A percentile compares a stretch with the other conserved stretches of the same genome.
phyloP scores from a whole-genome alignment of 371 early-diverging fungal genomes.

The Mortierella sp. region DNA sequence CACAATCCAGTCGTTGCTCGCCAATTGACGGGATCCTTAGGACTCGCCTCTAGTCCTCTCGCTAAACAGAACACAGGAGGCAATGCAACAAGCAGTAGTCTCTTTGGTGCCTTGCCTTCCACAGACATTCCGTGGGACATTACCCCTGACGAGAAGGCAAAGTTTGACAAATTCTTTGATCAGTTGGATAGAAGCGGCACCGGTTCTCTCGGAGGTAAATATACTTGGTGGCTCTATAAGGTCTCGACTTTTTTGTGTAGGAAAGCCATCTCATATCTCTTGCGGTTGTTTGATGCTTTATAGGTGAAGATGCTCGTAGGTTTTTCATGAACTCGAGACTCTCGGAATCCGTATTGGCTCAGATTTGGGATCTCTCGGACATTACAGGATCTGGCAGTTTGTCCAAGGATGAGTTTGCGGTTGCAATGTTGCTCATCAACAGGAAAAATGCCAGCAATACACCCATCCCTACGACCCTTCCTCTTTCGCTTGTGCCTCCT shows the following conservation, averaged over 20 bases:
- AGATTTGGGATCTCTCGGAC: constrained; percentile 85
- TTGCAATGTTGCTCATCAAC: constrained; percentile 94
- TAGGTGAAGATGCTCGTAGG: constrained; percentile 74
- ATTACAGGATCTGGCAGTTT: constrained; percentile 88
- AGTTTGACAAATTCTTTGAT: constrained; percentile 78
- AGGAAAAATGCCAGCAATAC: constrained; percentile 81
- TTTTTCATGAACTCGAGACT: constrained; percentile 83
- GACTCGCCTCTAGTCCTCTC: constrained; percentile 31
- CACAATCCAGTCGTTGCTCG: constrained; percentile 32
- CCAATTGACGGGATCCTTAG: constrained; percentile 38
- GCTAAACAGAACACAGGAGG: constrained; percentile 36
- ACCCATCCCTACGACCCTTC: constrained; percentile 81
- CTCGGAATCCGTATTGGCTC: constrained; percentile 71
- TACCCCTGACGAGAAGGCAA: constrained; percentile 72
- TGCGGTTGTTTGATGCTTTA: constrained; percentile 15
- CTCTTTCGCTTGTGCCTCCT: constrained; percentile 86
- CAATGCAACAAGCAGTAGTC: constrained; percentile 7
- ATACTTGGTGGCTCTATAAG: too few species aligned
- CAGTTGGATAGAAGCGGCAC: constrained; percentile 67
- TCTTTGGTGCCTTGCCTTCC: constrained; percentile 28
- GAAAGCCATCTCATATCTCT: constrained; percentile 30
- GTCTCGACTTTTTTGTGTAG: too few species aligned
- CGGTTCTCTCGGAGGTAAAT: constrained; percentile 52
- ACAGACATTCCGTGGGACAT: constrained; percentile 72
- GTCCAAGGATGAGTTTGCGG: constrained; percentile 91